Evolutionary conservation across 2,329 filamentous ascomycete species (phyloP).

Genomic region (Pseudonectria buxi): DNA sequence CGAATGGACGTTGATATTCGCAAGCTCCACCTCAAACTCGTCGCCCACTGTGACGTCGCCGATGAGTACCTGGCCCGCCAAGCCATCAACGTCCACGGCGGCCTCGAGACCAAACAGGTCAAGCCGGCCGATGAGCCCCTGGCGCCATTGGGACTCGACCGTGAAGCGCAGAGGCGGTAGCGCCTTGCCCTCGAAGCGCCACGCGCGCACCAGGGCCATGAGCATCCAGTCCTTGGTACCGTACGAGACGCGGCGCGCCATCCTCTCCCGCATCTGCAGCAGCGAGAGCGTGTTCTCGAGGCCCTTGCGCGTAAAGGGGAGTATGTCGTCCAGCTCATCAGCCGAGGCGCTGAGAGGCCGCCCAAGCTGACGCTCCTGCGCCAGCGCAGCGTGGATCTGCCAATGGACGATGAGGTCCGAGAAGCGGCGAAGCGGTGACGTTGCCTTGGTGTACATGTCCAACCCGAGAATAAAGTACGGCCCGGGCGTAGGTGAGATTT

Average conservation of each 20-base stretch:
- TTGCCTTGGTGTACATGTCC: slow-evolving; percentile 56
- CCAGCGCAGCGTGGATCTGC: slow-evolving; percentile 56
- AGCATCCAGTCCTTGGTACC: slow-evolving; percentile 49
- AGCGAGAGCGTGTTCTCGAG: slow-evolving; percentile 42
- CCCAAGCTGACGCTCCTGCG: slow-evolving; percentile 33
- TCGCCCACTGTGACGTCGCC: slow-evolving; percentile 44
- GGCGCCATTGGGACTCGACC: slow-evolving; percentile 32
- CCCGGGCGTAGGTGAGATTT: slow-evolving; percentile 45
- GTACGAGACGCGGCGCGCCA: slow-evolving; percentile 37
- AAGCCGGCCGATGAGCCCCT: slow-evolving; percentile 35
- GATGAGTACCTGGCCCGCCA: slow-evolving; percentile 32
- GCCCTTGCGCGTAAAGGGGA: slow-evolving; percentile 38
- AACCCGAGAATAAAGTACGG: slow-evolving; percentile 52
- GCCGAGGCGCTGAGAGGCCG: slow-evolving; percentile 17
- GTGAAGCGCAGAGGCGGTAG: slow-evolving; percentile 44
- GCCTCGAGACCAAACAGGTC: slow-evolving; percentile 45
- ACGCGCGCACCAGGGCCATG: slow-evolving; percentile 54
- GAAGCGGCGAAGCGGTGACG: slow-evolving; percentile 60
- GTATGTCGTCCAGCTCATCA: slow-evolving; percentile 28
- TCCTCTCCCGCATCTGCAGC: slow-evolving; percentile 47
- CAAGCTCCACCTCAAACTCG: slow-evolving; percentile 48
- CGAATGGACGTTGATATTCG: slow-evolving; percentile 45
- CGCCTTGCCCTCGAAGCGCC: slow-evolving; percentile 45
- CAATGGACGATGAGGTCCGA: slow-evolving; percentile 58
- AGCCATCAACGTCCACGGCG: slow-evolving; percentile 30